These are phyloP conservation scores for Mesembryanthemum crystallinum DNA, from an alignment of 148 eudicot species.

Conservation along the genomic window DNA sequence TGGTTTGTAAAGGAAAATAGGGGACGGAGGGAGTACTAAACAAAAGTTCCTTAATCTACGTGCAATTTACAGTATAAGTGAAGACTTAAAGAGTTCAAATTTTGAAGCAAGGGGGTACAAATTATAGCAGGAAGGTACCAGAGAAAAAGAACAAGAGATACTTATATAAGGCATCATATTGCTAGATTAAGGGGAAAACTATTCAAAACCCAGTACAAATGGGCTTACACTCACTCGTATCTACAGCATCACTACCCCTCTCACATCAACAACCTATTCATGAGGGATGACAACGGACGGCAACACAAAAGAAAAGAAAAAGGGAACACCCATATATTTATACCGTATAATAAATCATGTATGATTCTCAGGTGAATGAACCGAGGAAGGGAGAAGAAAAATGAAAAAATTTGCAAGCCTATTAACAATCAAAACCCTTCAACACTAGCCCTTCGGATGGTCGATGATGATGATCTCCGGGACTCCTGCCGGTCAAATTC, in stretches of 20 bases:
- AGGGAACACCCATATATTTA: slow-evolving; percentile 22
- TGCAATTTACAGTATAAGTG: too few species aligned
- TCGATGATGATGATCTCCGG: slow-evolving; percentile 50
- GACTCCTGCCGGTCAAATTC: slow-evolving; percentile 51
- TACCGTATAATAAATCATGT: slow-evolving; percentile 35
- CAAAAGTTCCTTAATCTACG: too few species aligned
- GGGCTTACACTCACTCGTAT: slow-evolving; percentile 23
- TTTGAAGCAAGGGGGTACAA: too few species aligned
- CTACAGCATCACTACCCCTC: slow-evolving; percentile 34
- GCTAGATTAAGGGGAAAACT: not conserved
- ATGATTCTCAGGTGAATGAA: slow-evolving; percentile 4
- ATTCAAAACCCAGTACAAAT: slow-evolving; percentile 10
- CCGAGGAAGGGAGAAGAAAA: not conserved
- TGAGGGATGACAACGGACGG: slow-evolving; percentile 17
- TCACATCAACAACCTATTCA: slow-evolving; percentile 20
- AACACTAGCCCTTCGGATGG: slow-evolving; percentile 55
- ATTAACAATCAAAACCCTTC: slow-evolving; percentile 75
- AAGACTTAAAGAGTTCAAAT: too few species aligned
- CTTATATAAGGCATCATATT: slow-evolving; percentile 20
- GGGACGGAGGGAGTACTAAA: too few species aligned
- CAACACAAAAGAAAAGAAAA: not conserved
- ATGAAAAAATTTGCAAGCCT: slow-evolving; percentile 33
- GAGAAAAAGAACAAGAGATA: not conserved
- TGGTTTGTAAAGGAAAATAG: too few species aligned
- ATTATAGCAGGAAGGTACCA: not conserved